Percentiles rank a stretch among this genome's conserved stretches.
Conservation (phyloP, 352 stramenopile species). For the Phytophthora foliorum region DNA sequence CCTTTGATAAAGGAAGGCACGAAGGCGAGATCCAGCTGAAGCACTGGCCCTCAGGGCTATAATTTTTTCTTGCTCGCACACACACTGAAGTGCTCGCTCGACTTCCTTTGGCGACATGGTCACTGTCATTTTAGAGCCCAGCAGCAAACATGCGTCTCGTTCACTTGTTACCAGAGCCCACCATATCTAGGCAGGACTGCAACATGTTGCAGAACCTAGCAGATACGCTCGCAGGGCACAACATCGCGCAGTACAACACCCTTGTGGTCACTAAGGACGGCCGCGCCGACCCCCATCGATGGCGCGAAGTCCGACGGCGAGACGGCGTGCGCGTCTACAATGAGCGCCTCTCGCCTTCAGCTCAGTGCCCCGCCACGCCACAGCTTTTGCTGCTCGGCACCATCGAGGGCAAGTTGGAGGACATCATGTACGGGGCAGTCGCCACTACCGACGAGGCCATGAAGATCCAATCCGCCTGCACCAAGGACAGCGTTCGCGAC, state of each 20-base stretch:
- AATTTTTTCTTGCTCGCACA: conserved; percentile 41
- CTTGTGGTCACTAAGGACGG: conserved; percentile 57
- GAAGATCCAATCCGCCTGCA: conserved; percentile 58
- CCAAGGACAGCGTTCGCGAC: conserved; percentile 56
- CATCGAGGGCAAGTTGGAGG: conserved; percentile 51
- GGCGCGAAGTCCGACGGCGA: conserved; percentile 48
- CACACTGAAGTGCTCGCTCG: conserved; percentile 9
- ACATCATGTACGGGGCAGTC: conserved; percentile 58
- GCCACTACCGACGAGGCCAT: conserved; percentile 55
- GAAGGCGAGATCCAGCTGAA: conserved; percentile 26
- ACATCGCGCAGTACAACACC: conserved; percentile 64
- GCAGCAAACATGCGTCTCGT: conserved; percentile 37
- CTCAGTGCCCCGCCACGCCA: conserved; percentile 39
- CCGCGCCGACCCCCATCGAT: conserved; percentile 40
- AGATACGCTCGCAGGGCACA: conserved; percentile 53
- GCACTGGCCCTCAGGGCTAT: conserved; percentile 22
- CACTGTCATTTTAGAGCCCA: conserved; percentile 27
- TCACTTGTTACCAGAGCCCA: conserved; percentile 41
- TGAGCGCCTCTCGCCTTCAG: conserved; percentile 26
- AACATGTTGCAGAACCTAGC: conserved; percentile 44
- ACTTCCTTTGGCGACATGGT: conserved; percentile 3
- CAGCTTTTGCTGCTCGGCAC: conserved; percentile 54
- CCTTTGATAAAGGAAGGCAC: conserved; percentile 24
- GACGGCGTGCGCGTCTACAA: conserved; percentile 49
- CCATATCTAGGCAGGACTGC: conserved; percentile 43